Base-by-base conservation (phyloP, 306 rosid genomes). In the Canavalia ensiformis region DNA sequence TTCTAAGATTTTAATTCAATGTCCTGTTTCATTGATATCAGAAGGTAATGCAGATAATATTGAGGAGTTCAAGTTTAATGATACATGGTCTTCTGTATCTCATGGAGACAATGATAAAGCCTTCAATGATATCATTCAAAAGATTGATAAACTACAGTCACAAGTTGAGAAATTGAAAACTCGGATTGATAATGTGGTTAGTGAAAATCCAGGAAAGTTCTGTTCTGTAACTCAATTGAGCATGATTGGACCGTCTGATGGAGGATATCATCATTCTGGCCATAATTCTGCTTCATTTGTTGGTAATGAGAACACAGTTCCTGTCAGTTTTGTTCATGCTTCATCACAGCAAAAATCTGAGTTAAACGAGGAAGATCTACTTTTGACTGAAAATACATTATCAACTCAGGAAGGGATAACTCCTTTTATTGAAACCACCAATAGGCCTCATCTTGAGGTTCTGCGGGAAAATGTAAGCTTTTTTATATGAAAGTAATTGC, bases 141-240 rank as follows among this genome's bases (percentile, higher is more conserved):
- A 80, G 72, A 82, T 90, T 82, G 98, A 89, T 77, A 84, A 58
- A 55, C 77, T 84, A 62, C 88, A 82, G 63, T 90, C 84, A 25
- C 88, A 83, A 68, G 90, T 93, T 75, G 84, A 56, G 35, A 83
- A 82, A 71, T 83, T 95, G 91, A 93, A 86, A 87, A 41, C 84
- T 66, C 92, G 89, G 81, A 66, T 89, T 73, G 91, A 90, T 77
- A 87, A 83, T 56, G 89, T 95, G 55, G 71, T 88, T 72, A 72
- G 68, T 68, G 94, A 90, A 79, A 90, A 88, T 78, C 89, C 89
- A 12, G 88, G 81, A 18, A 90, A 90, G 66, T 79, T 88, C 68
- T 75, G 85, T 75, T 86, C 91, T 42, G 78, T 82, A 46, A 83
- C 86, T 77, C 76, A 72, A 59, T 83, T 75, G 74, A 79, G 86